Evolutionary conservation across 805 yeast species (phyloP).

Genomic region (Starmerella apicola): DNA sequence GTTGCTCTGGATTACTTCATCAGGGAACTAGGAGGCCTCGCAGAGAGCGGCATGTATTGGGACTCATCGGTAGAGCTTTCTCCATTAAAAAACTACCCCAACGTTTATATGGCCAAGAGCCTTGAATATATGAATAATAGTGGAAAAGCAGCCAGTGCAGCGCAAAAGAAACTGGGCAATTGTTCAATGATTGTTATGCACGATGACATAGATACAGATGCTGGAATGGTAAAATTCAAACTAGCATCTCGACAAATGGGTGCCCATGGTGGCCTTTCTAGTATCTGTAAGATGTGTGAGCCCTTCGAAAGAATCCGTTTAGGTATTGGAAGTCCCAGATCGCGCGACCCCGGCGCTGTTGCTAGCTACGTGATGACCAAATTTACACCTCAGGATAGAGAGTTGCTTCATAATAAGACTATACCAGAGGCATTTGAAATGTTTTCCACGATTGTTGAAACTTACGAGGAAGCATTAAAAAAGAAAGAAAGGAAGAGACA

Average conservation of each 20-base stretch:
- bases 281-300: slow-evolving; percentile 38
- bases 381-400: slow-evolving; percentile 37
- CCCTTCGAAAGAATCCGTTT: slow-evolving; percentile 52
- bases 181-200: slow-evolving; percentile 37
- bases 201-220: slow-evolving; percentile 59
- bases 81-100: slow-evolving; percentile 8
- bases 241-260: slow-evolving; percentile 48
- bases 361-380: slow-evolving; percentile 49
- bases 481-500: too few relatives aligned
- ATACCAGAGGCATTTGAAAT: slow-evolving; percentile 18
- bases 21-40: slow-evolving; percentile 10
- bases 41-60: slow-evolving; percentile 1
- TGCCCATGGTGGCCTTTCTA: slow-evolving; percentile 76
- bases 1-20: slow-evolving; percentile 31
- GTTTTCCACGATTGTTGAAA: slow-evolving; percentile 7
- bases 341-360: slow-evolving; percentile 35
- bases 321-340: slow-evolving; percentile 62
- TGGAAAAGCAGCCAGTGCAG: slow-evolving; percentile 39
- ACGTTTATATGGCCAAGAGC: slow-evolving; percentile 39
- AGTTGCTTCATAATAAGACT: slow-evolving; percentile 29
- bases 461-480: slow-evolving; percentile 3
- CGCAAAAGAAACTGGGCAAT: slow-evolving; percentile 23
- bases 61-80: slow-evolving; percentile 6
- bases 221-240: slow-evolving; percentile 57
- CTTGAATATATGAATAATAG: slow-evolving; percentile 56